phyloP scores from a whole-genome alignment of 2,329 filamentous ascomycete genomes.

The Cercospora beticola region DNA sequence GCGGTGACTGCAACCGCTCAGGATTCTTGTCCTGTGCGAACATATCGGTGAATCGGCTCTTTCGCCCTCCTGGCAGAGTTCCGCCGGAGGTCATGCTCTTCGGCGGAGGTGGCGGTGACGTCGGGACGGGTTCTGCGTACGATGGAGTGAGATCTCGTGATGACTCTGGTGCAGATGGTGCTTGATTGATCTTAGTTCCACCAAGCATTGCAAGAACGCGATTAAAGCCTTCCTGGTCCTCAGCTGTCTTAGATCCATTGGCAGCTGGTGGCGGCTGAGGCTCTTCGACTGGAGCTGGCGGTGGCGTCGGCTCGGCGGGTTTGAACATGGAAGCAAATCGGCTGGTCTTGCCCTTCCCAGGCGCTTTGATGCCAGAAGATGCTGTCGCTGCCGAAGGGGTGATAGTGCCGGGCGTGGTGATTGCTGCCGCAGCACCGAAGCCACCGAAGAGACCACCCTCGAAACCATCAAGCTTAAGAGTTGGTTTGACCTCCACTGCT shows the following conservation, averaged over 20 bases:
- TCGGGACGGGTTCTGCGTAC: constrained; percentile 24
- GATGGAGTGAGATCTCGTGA: constrained; percentile 20
- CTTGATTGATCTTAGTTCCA: constrained; percentile 15
- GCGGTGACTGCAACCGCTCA: constrained; percentile 33
- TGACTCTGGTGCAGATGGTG: constrained; percentile 43
- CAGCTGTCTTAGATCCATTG: constrained; percentile 49
- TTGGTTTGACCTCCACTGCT: constrained; percentile 28
- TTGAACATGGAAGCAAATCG: constrained; percentile 76
- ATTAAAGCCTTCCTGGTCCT: constrained; percentile 79
- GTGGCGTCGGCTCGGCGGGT: constrained; percentile 24
- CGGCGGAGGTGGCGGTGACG: constrained; percentile 28
- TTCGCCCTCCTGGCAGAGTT: constrained; percentile 26
- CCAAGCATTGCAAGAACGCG: constrained; percentile 76
- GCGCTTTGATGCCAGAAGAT: constrained; percentile 2
- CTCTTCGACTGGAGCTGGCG: constrained; percentile 18
- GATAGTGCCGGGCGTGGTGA: constrained; percentile 20
- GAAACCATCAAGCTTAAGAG: constrained; percentile 63
- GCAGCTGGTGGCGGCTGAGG: constrained; percentile 22
- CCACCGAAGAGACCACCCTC: constrained; percentile 77
- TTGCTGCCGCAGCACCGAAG: constrained; percentile 48
- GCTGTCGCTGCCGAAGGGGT: constrained; percentile 15
- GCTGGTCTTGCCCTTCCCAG: constrained; percentile 69
- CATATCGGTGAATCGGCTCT: constrained; percentile 36
- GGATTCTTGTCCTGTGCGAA: constrained; percentile 36
- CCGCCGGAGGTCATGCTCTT: constrained; percentile 29